These are phyloP conservation scores for Termitomyces sp. DNA, from an alignment of 768 basidiomycete genomes.

Conservation along the genomic window DNA sequence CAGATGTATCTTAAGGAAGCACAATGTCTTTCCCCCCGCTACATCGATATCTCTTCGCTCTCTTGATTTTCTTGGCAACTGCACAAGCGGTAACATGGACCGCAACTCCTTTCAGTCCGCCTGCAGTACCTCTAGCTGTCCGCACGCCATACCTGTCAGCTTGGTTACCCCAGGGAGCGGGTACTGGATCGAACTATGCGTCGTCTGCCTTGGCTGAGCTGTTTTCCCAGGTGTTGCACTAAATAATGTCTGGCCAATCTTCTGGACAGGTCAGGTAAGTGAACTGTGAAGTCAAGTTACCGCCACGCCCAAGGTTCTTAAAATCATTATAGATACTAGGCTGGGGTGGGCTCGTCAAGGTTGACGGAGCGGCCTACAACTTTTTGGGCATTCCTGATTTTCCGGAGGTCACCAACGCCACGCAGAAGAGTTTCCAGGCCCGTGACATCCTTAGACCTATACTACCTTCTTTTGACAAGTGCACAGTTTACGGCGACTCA, in stretches of 20 bases:
- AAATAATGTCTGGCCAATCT: slow-evolving; percentile 57
- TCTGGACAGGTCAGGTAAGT: slow-evolving; percentile 61
- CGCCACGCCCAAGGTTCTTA: neutral
- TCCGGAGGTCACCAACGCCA: slow-evolving; percentile 42
- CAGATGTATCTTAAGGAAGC: neutral
- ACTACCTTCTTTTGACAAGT: neutral
- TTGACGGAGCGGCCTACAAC: slow-evolving; percentile 50
- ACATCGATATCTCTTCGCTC: neutral
- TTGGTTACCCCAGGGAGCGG: slow-evolving; percentile 57
- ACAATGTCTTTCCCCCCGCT: neutral
- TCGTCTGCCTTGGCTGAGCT: neutral
- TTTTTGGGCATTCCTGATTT: slow-evolving; percentile 53
- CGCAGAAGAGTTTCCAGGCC: slow-evolving; percentile 53
- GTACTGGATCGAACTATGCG: slow-evolving; percentile 21
- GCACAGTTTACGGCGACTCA: slow-evolving; percentile 64
- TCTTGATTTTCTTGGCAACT: slow-evolving; percentile 8
- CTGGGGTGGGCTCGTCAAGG: slow-evolving; percentile 62
- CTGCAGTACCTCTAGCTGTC: slow-evolving; percentile 61
- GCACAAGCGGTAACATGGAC: slow-evolving; percentile 38
- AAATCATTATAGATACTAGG: slow-evolving; percentile 42
- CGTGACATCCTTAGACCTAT: neutral
- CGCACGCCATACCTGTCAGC: slow-evolving; percentile 62
- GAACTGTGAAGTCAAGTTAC: neutral
- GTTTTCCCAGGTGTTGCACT: slow-evolving; percentile 29
- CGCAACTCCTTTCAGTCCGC: slow-evolving; percentile 51